These are phyloP conservation scores for Jamesozyma jinghongensis DNA, from an alignment of 805 yeast species.

Conservation along the genomic window DNA sequence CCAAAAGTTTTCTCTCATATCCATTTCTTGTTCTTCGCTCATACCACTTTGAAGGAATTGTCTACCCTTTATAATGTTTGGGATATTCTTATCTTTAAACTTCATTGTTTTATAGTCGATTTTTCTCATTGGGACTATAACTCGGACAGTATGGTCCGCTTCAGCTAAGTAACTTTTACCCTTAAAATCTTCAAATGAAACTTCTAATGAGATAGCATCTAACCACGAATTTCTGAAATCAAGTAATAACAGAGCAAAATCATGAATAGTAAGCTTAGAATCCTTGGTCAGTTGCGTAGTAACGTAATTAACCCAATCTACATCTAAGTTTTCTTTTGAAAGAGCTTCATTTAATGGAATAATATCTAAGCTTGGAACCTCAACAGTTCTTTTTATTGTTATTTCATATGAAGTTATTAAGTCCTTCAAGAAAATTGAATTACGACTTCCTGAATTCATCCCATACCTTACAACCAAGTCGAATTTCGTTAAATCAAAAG, in stretches of 20 bases:
- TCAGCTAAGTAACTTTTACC: constrained; percentile 27
- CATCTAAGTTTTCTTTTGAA: constrained; percentile 11
- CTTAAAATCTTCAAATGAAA: constrained; percentile 29
- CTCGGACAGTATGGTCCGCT: constrained; percentile 43
- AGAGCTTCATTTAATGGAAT: constrained; percentile 42
- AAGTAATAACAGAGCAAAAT: constrained; percentile 54
- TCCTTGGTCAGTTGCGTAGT: constrained; percentile 7
- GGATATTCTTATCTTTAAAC: constrained; percentile 43
- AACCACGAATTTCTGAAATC: constrained; percentile 82
- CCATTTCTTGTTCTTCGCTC: constrained; percentile 46
- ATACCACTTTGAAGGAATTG: constrained; percentile 52
- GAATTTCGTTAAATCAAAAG: constrained; percentile 17
- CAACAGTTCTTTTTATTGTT: constrained; percentile 45
- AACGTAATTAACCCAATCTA: constrained; percentile 26
- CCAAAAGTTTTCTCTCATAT: constrained; percentile 70
- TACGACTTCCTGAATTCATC: constrained; percentile 10
- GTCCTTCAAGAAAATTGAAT: constrained; percentile 17
- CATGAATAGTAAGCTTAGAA: constrained; percentile 31
- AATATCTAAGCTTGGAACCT: constrained; percentile 65
- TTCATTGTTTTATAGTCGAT: constrained; percentile 31
- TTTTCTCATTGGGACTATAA: constrained; percentile 63
- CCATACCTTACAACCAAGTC: constrained; percentile 25
- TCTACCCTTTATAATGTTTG: constrained; percentile 52
- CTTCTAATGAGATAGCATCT: constrained; percentile 36
- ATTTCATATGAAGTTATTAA: constrained; percentile 22